A percentile compares a stretch with the other conserved stretches of the same genome.
These are phyloP conservation scores for Cyanidioschyzon merolae DNA, from an alignment of 23 red algal species.

Conservation along the genomic window DNA sequence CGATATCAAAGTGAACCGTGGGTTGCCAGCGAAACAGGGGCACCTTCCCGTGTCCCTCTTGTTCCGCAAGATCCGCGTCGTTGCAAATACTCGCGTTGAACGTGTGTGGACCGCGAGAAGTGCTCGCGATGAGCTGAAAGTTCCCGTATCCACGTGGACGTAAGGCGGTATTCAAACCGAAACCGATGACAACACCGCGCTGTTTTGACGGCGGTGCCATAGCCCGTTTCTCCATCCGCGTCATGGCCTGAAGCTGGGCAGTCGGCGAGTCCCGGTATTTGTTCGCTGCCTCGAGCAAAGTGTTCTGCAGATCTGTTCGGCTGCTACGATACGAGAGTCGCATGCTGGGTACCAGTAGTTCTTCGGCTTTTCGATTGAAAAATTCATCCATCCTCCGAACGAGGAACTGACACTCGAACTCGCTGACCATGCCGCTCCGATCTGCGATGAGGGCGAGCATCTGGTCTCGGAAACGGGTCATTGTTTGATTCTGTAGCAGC, in stretches of 20 bases:
- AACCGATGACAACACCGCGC: slow-evolving; percentile 52
- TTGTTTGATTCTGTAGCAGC: slow-evolving; percentile 55
- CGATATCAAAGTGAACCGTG: slow-evolving; percentile 67
- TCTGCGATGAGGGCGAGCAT: slow-evolving; percentile 48
- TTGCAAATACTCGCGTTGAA: slow-evolving; percentile 80
- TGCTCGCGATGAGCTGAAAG: slow-evolving; percentile 74
- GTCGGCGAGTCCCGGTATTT: slow-evolving; percentile 75
- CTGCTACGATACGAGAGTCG: slow-evolving; percentile 61
- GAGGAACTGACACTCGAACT: slow-evolving; percentile 40
- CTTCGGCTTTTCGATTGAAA: slow-evolving; percentile 69
- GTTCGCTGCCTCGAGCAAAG: slow-evolving; percentile 46
- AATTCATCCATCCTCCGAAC: slow-evolving; percentile 62
- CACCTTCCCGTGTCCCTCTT: slow-evolving; percentile 89
- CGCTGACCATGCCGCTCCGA: slow-evolving; percentile 28
- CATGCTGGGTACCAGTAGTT: slow-evolving; percentile 61
- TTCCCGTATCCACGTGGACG: slow-evolving; percentile 88
- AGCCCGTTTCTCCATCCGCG: slow-evolving; percentile 75
- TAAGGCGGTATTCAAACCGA: slow-evolving; percentile 65
- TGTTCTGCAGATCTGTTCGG: slow-evolving; percentile 58
- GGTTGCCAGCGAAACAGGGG: slow-evolving; percentile 87
- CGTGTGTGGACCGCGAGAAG: slow-evolving; percentile 63
- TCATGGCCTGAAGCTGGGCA: slow-evolving; percentile 86
- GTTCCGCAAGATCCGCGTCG: slow-evolving; percentile 83
- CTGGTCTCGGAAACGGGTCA: slow-evolving; percentile 73
- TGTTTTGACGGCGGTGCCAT: slow-evolving; percentile 48